Evolutionary conservation across 805 yeast species (phyloP).

Genomic region (Nakazawaea peltata): DNA sequence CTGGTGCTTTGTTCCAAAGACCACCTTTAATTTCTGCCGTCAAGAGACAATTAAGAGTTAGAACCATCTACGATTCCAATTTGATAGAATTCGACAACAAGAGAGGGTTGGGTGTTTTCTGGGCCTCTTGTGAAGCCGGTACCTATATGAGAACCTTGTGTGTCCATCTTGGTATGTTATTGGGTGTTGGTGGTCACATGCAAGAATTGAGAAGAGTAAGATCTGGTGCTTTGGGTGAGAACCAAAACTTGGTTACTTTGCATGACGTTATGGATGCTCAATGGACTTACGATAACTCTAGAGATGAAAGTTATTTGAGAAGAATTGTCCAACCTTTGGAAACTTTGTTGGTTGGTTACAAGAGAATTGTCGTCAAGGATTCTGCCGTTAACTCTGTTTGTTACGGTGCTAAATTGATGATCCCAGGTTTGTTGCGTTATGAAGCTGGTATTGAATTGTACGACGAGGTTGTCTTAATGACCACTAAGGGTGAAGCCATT

Average conservation of each 20-base stretch:
- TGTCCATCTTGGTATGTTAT: slow-evolving; percentile 96
- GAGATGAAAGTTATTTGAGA: slow-evolving; percentile 94
- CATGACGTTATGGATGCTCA: slow-evolving; percentile 98
- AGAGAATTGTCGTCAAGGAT: slow-evolving; percentile 86
- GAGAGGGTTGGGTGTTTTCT: slow-evolving; percentile 94
- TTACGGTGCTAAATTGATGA: slow-evolving; percentile 98
- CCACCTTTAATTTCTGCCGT: slow-evolving; percentile 99
- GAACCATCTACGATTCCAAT: slow-evolving; percentile 95
- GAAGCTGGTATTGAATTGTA: slow-evolving; percentile 96
- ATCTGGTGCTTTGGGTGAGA: slow-evolving; percentile 91
- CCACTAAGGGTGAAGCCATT: slow-evolving; percentile 99
- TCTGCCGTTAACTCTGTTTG: slow-evolving; percentile 97
- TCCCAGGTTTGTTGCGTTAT: slow-evolving; percentile 95
- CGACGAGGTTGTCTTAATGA: slow-evolving; percentile 95
- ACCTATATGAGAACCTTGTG: slow-evolving; percentile 99
- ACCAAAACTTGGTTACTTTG: slow-evolving; percentile 86
- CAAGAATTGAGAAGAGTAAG: slow-evolving; percentile 99
- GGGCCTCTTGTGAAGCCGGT: slow-evolving; percentile 99
- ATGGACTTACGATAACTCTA: slow-evolving; percentile 93
- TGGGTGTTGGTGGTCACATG: slow-evolving; percentile 99
- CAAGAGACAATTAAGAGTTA: slow-evolving; percentile 96
- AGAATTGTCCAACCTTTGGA: slow-evolving; percentile 92
- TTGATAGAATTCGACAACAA: slow-evolving; percentile 94
- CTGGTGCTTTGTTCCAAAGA: slow-evolving; percentile 98
- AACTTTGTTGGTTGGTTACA: slow-evolving; percentile 87